A percentile compares a stretch with the other conserved stretches of the same genome.
These are phyloP conservation scores for Tolypocladium sp. DNA, from an alignment of 2,329 filamentous ascomycete species.

Conservation along the genomic window DNA sequence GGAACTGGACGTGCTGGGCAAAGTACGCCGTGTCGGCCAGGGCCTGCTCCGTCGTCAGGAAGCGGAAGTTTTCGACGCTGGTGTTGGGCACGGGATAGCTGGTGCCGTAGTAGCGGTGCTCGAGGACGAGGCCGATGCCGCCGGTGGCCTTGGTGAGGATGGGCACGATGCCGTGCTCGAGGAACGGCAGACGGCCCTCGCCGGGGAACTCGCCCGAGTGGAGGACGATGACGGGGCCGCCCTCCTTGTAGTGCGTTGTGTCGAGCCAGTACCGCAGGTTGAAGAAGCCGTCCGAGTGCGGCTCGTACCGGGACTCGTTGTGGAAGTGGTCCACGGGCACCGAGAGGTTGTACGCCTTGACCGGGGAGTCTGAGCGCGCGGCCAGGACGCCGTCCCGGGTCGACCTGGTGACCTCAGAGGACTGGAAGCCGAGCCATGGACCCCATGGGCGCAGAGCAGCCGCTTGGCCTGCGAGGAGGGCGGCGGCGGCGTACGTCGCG, in stretches of 20 bases:
- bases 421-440: neutral
- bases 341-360: conserved; percentile 20
- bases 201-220: conserved; percentile 62
- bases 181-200: conserved; percentile 52
- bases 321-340: conserved; percentile 73
- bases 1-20: conserved; percentile 61
- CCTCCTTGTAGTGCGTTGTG: conserved; percentile 61
- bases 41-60: conserved; percentile 75
- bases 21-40: conserved; percentile 78
- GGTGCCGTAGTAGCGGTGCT: conserved; percentile 80
- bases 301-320: conserved; percentile 68
- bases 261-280: conserved; percentile 78
- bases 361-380: neutral
- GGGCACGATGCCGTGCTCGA: conserved; percentile 70
- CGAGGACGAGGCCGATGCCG: conserved; percentile 71
- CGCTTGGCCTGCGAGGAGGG: neutral
- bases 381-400: neutral
- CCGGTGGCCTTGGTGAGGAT: conserved; percentile 61
- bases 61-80: conserved; percentile 61
- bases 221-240: conserved; percentile 74
- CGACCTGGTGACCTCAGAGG: neutral
- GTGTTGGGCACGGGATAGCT: conserved; percentile 63
- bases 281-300: conserved; percentile 62
- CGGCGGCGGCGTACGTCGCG: neutral
- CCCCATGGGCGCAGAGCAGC: neutral